Base-by-base conservation (phyloP, 2,329 filamentous ascomycete genomes). In the Esteya vermicola region DNA sequence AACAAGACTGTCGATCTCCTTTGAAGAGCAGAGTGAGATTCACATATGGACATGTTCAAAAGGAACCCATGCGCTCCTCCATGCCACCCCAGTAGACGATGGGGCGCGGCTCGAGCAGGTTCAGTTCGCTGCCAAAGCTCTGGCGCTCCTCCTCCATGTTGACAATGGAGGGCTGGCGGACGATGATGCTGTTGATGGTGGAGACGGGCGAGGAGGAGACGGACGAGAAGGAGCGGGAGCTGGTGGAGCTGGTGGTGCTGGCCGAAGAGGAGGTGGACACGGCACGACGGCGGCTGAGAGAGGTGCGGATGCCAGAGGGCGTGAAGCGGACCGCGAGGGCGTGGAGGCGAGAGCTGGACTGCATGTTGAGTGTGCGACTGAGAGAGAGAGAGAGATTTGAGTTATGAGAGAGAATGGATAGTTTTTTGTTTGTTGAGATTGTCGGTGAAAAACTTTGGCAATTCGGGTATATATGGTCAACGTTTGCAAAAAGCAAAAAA, bases 41-140 rank as follows among this genome's bases (percentile, higher is more conserved):
- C 25, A 26, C 13, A 7, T 19, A 33, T 19, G 20, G 20, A 12
- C n/a, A 9, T 12, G n/a, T 9, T 21, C 26, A 48, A 6, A 47
- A 39, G 2, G 64, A 57, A 18, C 61, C 59, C 53, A 77, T 73
- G 39, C 72, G 64, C 59, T 77, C 74, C 56, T 78, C 74, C 36
- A 78, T 55, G 30, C 75, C 71, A 47, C 69, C 71, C 67, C 73
- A 78, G 57, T 75, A 77, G 39, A 76, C 70, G 27, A 76, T 63
- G 10, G 75, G 75, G 33, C 75, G 59, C 3, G 75, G 75, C 56
- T 79, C 75, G 21, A 79, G 63, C 16, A 79, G 60, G 48, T 61
- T 63, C 9, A 78, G 60, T 49, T 72, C 71, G 38, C 59, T 60
- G 9, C 63, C 62, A 40, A 72, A 75, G 48, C 57, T 63, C 50